Conservation (phyloP, 495 filamentous ascomycete species). For the Thozetella sp. region DNA sequence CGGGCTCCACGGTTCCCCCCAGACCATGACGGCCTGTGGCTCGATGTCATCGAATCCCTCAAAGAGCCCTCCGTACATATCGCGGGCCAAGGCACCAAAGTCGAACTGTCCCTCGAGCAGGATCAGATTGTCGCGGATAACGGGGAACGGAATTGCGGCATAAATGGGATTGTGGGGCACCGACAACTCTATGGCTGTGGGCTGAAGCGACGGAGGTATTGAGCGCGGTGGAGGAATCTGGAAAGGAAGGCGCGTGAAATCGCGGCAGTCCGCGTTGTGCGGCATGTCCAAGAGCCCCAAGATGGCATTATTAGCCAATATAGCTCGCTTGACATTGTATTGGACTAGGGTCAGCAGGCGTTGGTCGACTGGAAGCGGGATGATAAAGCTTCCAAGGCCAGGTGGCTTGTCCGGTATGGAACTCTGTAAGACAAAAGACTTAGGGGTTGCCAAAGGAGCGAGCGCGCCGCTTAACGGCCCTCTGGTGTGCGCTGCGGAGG, state of each 20-base stretch:
- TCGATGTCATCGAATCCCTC: constrained; percentile 26
- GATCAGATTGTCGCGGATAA: constrained; percentile 51
- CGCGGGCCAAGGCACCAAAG: constrained; percentile 44
- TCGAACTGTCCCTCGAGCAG: constrained; percentile 37
- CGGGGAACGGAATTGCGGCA: constrained; percentile 48
- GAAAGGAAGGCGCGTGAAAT: constrained; percentile 18
- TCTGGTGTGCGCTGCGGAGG: too few species aligned
- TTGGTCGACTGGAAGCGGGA: constrained; percentile 35
- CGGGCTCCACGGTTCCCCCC: constrained; percentile 51
- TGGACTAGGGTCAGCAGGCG: constrained; percentile 31
- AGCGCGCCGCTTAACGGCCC: too few species aligned
- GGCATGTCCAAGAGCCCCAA: constrained; percentile 17
- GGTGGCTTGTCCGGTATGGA: too few species aligned
- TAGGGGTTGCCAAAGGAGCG: too few species aligned
- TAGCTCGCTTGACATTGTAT: constrained; percentile 33
- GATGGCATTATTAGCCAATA: constrained; percentile 31
- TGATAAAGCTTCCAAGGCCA: too few species aligned
- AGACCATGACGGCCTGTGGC: constrained; percentile 44
- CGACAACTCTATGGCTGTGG: constrained; percentile 37
- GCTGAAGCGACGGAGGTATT: constrained; percentile 36
- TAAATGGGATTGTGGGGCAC: constrained; percentile 46
- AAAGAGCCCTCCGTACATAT: constrained; percentile 48
- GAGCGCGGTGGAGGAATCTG: neutral
- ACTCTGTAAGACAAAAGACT: too few species aligned
- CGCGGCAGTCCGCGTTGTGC: constrained; percentile 22